Conservation (phyloP, 345 rosid species). For the Psidium guajava region DNA sequence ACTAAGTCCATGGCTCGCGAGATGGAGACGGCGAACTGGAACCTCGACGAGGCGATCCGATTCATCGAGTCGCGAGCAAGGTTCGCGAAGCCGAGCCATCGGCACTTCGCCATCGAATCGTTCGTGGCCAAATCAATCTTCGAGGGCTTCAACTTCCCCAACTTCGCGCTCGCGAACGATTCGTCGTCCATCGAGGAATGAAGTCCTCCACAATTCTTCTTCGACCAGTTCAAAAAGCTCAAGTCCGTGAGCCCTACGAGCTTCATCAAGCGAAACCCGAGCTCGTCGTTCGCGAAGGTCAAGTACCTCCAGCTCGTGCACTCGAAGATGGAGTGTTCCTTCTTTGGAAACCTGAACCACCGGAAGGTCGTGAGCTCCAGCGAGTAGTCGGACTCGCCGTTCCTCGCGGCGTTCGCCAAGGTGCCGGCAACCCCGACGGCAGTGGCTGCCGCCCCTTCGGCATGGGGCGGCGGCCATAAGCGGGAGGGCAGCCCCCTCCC, state of each 20-base stretch:
- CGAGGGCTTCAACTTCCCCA: slow-evolving; percentile 46
- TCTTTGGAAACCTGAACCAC: slow-evolving; percentile 77
- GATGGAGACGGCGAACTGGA: slow-evolving; percentile 78
- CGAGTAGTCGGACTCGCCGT: too few species aligned
- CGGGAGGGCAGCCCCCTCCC: too few species aligned
- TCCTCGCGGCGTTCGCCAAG: too few species aligned
- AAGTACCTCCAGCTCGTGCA: slow-evolving; percentile 73
- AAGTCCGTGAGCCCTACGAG: slow-evolving; percentile 28
- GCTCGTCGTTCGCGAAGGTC: slow-evolving; percentile 34
- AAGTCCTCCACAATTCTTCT: slow-evolving; percentile 14
- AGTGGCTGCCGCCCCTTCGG: too few species aligned
- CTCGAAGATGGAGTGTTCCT: slow-evolving; percentile 92
- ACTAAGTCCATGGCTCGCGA: slow-evolving; percentile 33
- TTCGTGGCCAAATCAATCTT: slow-evolving; percentile 58
- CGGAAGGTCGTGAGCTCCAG: slow-evolving; percentile 45
- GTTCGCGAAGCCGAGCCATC: too few species aligned
- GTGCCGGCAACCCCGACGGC: too few species aligned
- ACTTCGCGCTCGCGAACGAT: slow-evolving; percentile 11
- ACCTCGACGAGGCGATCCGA: slow-evolving; percentile 60
- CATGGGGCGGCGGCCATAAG: too few species aligned
- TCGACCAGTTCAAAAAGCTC: slow-evolving; percentile 35
- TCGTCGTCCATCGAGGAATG: neutral
- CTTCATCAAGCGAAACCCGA: slow-evolving; percentile 40
- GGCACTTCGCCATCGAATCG: slow-evolving; percentile 55
- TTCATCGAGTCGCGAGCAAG: slow-evolving; percentile 31